These are phyloP conservation scores for Aspergillus tanneri DNA, from an alignment of 2,329 filamentous ascomycete genomes.

Conservation along the genomic window DNA sequence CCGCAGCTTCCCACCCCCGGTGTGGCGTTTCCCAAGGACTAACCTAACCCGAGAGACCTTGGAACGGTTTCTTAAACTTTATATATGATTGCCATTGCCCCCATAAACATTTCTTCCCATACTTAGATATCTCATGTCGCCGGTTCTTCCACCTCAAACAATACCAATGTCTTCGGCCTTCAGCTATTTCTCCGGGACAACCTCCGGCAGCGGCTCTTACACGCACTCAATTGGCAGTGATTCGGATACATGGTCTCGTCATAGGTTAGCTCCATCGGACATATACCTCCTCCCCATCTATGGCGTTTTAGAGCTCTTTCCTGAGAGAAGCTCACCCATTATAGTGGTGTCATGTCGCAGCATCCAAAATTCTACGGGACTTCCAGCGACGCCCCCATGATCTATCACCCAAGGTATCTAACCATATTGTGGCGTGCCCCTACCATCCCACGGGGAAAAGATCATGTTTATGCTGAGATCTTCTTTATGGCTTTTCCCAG, in stretches of 20 bases:
- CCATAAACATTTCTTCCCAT: conserved; percentile 9
- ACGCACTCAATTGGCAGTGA: conserved; percentile 32
- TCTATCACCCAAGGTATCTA: conserved; percentile 41
- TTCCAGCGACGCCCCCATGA: conserved; percentile 29
- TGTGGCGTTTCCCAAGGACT: conserved; percentile 3
- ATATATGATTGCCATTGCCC: not conserved
- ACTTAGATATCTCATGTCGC: conserved; percentile 31
- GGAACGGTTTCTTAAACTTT: not conserved
- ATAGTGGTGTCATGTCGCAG: conserved; percentile 29
- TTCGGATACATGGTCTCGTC: conserved; percentile 34
- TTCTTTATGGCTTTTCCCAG: conserved; percentile 25
- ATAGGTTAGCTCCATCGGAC: conserved; percentile 35
- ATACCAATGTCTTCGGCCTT: conserved; percentile 33
- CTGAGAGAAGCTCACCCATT: conserved; percentile 25
- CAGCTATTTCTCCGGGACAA: conserved; percentile 31
- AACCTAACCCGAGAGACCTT: not conserved
- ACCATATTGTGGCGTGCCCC: conserved; percentile 5
- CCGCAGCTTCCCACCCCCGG: conserved; percentile 3
- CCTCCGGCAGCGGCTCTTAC: conserved; percentile 30
- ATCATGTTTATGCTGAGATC: conserved; percentile 18
- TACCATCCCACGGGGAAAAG: conserved; percentile 9
- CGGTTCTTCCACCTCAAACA: conserved; percentile 28
- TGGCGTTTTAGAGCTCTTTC: not conserved
- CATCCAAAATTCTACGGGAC: conserved; percentile 31
- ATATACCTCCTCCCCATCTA: conserved; percentile 6